Conservation (phyloP, 2,329 filamentous ascomycete species). For the Trichoderma polysporum region DNA sequence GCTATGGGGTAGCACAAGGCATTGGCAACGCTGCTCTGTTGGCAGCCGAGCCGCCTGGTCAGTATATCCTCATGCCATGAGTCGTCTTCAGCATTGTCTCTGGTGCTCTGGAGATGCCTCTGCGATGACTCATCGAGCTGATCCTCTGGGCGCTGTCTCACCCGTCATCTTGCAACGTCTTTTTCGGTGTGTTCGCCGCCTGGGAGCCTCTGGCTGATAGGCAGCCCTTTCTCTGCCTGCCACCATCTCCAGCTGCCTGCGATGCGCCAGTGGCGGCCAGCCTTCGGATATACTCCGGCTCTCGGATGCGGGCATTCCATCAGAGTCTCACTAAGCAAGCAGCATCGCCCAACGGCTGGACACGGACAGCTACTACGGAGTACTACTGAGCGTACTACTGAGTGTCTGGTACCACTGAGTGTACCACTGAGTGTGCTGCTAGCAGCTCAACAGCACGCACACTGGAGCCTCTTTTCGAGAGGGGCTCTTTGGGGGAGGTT, state of each 20-base stretch:
- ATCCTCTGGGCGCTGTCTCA: not conserved
- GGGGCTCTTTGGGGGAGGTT: not conserved
- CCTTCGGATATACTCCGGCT: conserved; percentile 16
- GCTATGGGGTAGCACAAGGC: conserved; percentile 1
- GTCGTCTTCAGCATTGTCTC: not conserved
- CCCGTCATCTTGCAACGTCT: not conserved
- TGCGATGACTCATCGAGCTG: not conserved
- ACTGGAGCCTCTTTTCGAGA: not conserved
- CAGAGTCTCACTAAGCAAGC: not conserved
- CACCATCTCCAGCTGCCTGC: conserved; percentile 15
- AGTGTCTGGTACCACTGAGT: not conserved
- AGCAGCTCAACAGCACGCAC: not conserved
- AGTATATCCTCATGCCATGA: conserved; percentile 7
- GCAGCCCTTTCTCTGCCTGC: conserved; percentile 8
- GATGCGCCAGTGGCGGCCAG: conserved; percentile 16
- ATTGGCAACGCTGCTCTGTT: not conserved
- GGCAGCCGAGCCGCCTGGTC: conserved; percentile 2
- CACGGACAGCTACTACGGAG: not conserved
- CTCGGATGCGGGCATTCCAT: not conserved
- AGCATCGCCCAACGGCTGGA: not conserved
- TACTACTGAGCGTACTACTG: not conserved
- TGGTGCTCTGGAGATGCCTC: not conserved
- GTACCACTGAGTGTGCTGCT: not conserved
- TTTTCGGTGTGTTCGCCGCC: not conserved
- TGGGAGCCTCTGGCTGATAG: conserved; percentile 1